Conservation (phyloP, 2,329 filamentous ascomycete genomes). For the Aspergillus udagawae region DNA sequence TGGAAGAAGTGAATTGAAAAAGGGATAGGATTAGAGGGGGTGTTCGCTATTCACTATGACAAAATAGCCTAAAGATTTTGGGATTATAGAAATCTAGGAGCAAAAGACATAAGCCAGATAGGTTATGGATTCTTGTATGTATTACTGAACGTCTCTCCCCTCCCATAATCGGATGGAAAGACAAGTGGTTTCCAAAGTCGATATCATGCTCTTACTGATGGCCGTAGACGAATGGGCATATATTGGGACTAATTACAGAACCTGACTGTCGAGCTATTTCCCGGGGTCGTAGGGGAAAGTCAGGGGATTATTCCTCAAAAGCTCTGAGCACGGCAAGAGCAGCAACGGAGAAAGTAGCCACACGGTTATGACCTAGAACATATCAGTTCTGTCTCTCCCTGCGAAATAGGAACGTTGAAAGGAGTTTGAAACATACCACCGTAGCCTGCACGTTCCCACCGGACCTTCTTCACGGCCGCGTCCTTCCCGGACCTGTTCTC, state of each 20-base stretch:
- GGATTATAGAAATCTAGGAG: no score
- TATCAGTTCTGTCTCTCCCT: not conserved
- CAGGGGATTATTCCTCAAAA: conserved; percentile 27
- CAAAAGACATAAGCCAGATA: no score
- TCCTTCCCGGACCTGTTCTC: conserved; percentile 23
- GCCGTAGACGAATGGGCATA: not conserved
- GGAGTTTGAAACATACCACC: conserved; percentile 32
- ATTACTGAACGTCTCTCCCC: not conserved
- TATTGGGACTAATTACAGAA: not conserved
- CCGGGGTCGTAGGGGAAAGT: not conserved
- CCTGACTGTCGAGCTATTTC: not conserved
- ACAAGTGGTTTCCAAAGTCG: not conserved
- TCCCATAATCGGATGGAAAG: not conserved
- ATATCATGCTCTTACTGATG: not conserved
- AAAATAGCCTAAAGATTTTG: no score
- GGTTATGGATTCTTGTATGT: not conserved
- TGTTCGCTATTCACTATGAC: no score
- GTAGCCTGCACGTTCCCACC: conserved; percentile 43
- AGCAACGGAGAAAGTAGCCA: conserved; percentile 37
- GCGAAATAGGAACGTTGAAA: not conserved
- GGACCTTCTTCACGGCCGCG: conserved; percentile 33
- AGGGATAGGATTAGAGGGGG: no score
- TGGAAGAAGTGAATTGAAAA: no score
- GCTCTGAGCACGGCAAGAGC: conserved; percentile 36
- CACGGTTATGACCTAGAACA: conserved; percentile 37